phyloP scores from a whole-genome alignment of 495 filamentous ascomycete genomes.

The Penicillium malachiteum region DNA sequence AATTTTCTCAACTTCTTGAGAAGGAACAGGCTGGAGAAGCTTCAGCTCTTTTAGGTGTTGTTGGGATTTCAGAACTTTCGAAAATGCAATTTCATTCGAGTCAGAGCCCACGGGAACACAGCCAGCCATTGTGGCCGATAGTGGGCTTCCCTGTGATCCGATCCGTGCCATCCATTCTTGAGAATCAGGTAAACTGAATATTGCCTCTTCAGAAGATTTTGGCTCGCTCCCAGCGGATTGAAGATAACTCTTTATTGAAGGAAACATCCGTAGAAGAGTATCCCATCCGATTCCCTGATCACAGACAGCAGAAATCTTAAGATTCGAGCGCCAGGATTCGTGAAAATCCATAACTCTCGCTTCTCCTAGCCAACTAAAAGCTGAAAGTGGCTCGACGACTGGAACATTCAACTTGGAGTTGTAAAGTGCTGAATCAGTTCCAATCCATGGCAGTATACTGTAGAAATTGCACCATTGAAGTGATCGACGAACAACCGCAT shows the following conservation, averaged over 20 bases:
- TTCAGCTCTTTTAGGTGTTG: slow-evolving; percentile 44
- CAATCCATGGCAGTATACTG: slow-evolving; percentile 53
- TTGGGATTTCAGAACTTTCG: slow-evolving; percentile 50
- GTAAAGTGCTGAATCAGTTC: slow-evolving; percentile 39
- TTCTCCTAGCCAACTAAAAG: slow-evolving; percentile 59
- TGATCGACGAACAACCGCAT: slow-evolving; percentile 53
- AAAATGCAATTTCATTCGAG: slow-evolving; percentile 41
- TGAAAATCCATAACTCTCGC: slow-evolving; percentile 51
- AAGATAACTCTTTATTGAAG: slow-evolving; percentile 26
- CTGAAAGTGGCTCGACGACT: slow-evolving; percentile 45
- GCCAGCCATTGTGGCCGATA: slow-evolving; percentile 51
- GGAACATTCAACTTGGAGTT: slow-evolving; percentile 38
- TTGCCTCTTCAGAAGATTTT: slow-evolving; percentile 7
- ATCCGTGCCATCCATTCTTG: slow-evolving; percentile 41
- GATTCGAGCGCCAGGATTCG: slow-evolving; percentile 50
- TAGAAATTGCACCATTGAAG: slow-evolving; percentile 59
- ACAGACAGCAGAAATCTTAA: slow-evolving; percentile 24
- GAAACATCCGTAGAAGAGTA: slow-evolving; percentile 28
- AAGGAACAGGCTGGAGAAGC: slow-evolving; percentile 46
- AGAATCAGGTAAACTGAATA: slow-evolving; percentile 29
- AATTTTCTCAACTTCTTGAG: slow-evolving; percentile 35
- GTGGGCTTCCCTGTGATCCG: slow-evolving; percentile 41
- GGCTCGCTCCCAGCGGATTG: slow-evolving; percentile 23
- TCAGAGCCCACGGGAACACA: slow-evolving; percentile 58
- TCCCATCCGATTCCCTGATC: slow-evolving; percentile 26